These are phyloP conservation scores for Magnolia officinalis DNA, from an alignment of 164 flowering plant genomes.

Conservation along the genomic window DNA sequence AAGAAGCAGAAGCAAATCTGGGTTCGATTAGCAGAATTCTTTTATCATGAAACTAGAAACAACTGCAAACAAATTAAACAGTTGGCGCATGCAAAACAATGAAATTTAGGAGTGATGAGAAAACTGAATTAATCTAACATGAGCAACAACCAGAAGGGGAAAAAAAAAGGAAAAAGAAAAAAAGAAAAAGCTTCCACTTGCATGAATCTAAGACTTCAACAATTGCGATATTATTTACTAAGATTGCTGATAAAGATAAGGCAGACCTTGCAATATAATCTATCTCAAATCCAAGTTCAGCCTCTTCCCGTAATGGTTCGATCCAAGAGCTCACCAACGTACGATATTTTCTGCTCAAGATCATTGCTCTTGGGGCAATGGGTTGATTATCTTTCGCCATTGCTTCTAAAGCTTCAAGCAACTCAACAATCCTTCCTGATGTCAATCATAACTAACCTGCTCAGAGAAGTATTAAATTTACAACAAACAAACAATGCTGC, in stretches of 20 bases:
- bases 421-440: constrained; percentile 81
- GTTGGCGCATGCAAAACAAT: not conserved
- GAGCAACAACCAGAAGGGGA: not conserved
- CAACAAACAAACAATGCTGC: not conserved
- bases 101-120: not conserved
- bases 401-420: constrained; percentile 89
- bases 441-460: constrained; percentile 13
- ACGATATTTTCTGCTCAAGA: constrained; percentile 86
- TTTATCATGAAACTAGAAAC: no score
- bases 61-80: not conserved
- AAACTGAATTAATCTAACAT: not conserved
- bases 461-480: constrained; percentile 15
- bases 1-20: no score
- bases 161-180: not conserved
- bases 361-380: constrained; percentile 95
- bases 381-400: constrained; percentile 86
- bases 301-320: constrained; percentile 97
- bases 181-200: not conserved
- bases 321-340: constrained; percentile 98
- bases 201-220: not conserved
- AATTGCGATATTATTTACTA: not conserved
- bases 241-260: not conserved
- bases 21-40: no score
- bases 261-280: constrained; percentile 88
- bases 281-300: constrained; percentile 91